Evolutionary conservation across 2,329 filamentous ascomycete species (phyloP).

Genomic region (Colletotrichum shisoi): DNA sequence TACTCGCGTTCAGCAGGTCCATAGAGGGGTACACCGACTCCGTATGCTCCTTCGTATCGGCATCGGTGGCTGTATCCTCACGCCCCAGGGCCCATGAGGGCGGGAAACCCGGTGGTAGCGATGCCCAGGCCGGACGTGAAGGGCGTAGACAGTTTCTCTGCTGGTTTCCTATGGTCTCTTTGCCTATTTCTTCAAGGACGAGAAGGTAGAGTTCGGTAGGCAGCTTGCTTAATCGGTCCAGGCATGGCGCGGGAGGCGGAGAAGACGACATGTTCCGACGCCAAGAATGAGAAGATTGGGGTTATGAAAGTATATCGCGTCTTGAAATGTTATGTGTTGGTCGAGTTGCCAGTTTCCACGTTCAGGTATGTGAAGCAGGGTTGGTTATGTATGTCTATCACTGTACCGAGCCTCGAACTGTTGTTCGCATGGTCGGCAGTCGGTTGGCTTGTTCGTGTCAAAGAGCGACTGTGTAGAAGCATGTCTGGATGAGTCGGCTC

Average conservation of each 20-base stretch:
- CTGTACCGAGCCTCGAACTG: no score
- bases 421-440: background rate
- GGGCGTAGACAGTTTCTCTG: no score
- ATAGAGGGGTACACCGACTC: background rate
- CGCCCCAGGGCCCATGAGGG: no score
- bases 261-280: background rate
- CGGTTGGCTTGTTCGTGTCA: background rate
- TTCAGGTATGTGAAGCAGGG: no score
- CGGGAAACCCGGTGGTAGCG: no score
- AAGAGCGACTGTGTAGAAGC: background rate
- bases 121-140: no score
- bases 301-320: no score
- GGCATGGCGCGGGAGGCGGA: background rate
- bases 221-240: constrained; percentile 4
- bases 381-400: background rate
- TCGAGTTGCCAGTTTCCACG: background rate
- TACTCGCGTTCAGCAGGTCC: constrained; percentile 22
- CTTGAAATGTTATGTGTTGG: background rate
- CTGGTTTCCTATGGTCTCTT: background rate
- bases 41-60: no score
- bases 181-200: constrained; percentile 10
- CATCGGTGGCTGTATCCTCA: background rate
- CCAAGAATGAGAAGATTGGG: background rate
- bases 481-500: background rate
- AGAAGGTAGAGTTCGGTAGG: constrained; percentile 3